These are phyloP conservation scores for Ciborinia camelliae DNA, from an alignment of 2,329 filamentous ascomycete species.

Conservation along the genomic window DNA sequence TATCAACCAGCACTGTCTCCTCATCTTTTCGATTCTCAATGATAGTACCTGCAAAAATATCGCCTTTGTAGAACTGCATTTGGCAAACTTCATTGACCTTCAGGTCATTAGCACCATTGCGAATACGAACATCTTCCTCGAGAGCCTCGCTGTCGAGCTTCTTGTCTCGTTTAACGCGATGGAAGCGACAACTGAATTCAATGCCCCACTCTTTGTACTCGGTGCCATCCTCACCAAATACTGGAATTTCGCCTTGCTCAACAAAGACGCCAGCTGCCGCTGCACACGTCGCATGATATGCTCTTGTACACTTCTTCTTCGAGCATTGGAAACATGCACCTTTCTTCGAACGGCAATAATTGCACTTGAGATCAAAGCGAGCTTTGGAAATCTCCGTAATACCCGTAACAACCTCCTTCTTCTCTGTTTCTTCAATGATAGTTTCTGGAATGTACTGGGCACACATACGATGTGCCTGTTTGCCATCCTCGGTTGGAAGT, in stretches of 20 bases:
- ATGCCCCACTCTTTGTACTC: constrained; percentile 91
- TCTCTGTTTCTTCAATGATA: constrained; percentile 65
- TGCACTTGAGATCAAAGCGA: constrained; percentile 85
- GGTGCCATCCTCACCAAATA: constrained; percentile 84
- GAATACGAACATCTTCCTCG: constrained; percentile 67
- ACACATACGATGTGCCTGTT: constrained; percentile 83
- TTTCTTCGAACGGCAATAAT: constrained; percentile 89
- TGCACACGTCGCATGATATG: constrained; percentile 94
- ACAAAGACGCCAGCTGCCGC: constrained; percentile 88
- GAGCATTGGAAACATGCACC: constrained; percentile 98
- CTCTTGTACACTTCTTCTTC: constrained; percentile 85
- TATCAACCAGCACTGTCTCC: constrained; percentile 72
- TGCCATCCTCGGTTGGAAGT: constrained; percentile 82
- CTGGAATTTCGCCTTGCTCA: constrained; percentile 79
- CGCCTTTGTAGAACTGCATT: constrained; percentile 75
- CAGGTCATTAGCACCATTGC: constrained; percentile 64
- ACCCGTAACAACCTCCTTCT: constrained; percentile 72
- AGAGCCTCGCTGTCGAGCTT: constrained; percentile 65
- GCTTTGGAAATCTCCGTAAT: constrained; percentile 80
- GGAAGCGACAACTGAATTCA: constrained; percentile 92
- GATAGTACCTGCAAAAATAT: constrained; percentile 88
- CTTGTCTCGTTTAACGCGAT: constrained; percentile 81
- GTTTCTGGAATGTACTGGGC: constrained; percentile 91
- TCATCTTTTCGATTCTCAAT: constrained; percentile 78
- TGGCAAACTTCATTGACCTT: constrained; percentile 77